Base-by-base conservation (phyloP, 2,329 filamentous ascomycete species). In the Paecilomyces sp. region DNA sequence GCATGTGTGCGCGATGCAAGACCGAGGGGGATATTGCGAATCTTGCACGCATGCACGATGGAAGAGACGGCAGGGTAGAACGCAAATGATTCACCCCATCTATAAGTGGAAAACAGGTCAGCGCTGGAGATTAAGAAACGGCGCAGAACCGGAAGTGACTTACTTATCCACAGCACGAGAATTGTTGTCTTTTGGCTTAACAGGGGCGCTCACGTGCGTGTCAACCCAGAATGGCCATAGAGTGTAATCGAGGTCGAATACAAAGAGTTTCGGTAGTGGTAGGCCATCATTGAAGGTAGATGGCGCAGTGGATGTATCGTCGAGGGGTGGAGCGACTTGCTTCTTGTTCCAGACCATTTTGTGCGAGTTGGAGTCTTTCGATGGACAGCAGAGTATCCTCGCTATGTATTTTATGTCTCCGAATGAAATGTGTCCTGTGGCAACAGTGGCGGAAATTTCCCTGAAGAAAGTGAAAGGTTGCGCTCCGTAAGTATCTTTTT, bases 191-290 rank as follows among this genome's bases (percentile, higher is more conserved):
- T 80, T 81, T 56, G 85, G 80, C 63, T 86, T 87, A 56, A 96
- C 77, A 0, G 92, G 92, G 6, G 86, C 83, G 25, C 86, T 85
- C 67, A 94, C 89, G 76, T 97, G 92, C 3, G 92, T 96, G 79
- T 97, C 94, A 1, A 96, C 88, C 93, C 93, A 97, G 77, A 97
- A 97, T 3, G 92, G 92, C 94, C 93, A 97, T n/a, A 97, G 82
- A 0, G 94, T 97, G 81, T 97, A 97, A 81, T 97, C 93, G 63
- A 97, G 85, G 74, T 97, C 94, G 78, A 97, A 97, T 64, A 94
- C 90, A 67, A 97, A 83, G 66, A 96, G 83, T 62, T 88, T 86
- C 0, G 92, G 92, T 1, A 96, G 83, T 0, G 91, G 90, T 0
- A 86, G 83, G 51, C 85, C 82, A 65, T 88, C 85, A 62, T 77